Evolutionary conservation across 495 filamentous ascomycete genomes (phyloP), one percentile per base, ranked within the genome.

Genomic region (Aspergillus homomorphus): DNA sequence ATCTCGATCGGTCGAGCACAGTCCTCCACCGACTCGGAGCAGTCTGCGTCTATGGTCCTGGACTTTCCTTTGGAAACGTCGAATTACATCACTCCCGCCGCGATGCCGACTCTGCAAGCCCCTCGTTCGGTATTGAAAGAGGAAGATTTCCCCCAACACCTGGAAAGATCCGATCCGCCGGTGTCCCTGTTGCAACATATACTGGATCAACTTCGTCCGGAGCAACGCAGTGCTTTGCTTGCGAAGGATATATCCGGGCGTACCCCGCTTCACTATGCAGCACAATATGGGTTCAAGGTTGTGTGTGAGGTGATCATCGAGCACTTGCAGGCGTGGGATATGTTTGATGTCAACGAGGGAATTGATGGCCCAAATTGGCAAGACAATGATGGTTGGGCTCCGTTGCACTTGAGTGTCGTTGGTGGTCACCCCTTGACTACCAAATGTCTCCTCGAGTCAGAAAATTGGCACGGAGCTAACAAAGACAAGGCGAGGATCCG

Each of bases 241-340:
- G 80, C 80, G 20, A 85, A 79, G 56, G 94, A 98, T 74, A 68
- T 83, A 2, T 89, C 92, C 51, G 92, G 91, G 5, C 90, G 94
- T 10, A 84, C 91, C 33, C 91, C 94, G 23, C 77, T 98, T 24
- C 94, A 98, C 68, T 98, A 98, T 71, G 93, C 91, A 4, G 94
- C 94, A 0, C 91, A 97, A 73, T 96, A 94, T 69, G 94, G 94
- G 3, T 90, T 96, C 64, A 89, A 90, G 22, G 83, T 87, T 48
- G 86, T 97, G 9, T 96, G 91, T 66, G 81, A 94, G 68, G 74
- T 91, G n/a, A 78, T 98, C 54, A 90, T 96, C 69, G 85, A 87
- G 49, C 87, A 88, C 61, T 90, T 98, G 83, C 88, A 90, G 64
- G 82, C 84, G 20, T 98, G 93, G 93, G 84, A 82, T 18, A 86